Percentiles rank a stretch among this genome's conserved stretches.
These are phyloP conservation scores for Veloporphyrellus conicus DNA, from an alignment of 1,284 basidiomycete species.

Conservation along the genomic window DNA sequence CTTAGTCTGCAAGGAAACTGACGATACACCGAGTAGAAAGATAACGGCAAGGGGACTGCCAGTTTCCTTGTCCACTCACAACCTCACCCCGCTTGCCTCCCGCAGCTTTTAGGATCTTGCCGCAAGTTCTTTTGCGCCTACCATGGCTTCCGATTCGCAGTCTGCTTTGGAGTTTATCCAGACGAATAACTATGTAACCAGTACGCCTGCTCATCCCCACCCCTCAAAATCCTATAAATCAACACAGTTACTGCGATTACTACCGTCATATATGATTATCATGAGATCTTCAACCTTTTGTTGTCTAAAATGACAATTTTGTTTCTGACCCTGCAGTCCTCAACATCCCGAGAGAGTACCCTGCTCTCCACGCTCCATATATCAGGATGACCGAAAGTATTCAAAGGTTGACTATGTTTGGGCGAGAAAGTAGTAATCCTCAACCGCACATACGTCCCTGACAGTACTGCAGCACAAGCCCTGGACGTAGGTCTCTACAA, in stretches of 20 bases:
- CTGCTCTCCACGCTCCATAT: not conserved
- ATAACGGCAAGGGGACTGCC: no score
- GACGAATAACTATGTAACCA: not conserved
- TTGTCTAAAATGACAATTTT: not conserved
- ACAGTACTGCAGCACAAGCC: constrained; percentile 4
- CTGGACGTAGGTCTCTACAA: constrained; percentile 16
- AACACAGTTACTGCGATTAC: constrained; percentile 1
- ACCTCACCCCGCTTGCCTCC: no score
- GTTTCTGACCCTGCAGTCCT: constrained; percentile 11
- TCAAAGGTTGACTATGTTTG: constrained; percentile 17
- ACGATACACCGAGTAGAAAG: no score
- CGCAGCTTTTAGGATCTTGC: no score
- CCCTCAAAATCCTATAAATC: not conserved
- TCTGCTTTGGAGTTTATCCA: constrained; percentile 1
- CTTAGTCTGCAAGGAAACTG: no score
- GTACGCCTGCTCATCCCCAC: not conserved
- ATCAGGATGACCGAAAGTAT: no score
- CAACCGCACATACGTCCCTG: not conserved
- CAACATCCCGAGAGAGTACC: constrained; percentile 7
- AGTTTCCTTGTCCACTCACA: no score
- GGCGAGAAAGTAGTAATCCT: not conserved
- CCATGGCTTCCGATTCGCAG: constrained; percentile 6
- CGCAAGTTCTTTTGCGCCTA: no score
- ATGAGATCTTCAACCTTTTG: constrained; percentile 1
- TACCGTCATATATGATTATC: constrained; percentile 13